Conservation (phyloP, 2,329 filamentous ascomycete species). For the Helotiales sp. region DNA sequence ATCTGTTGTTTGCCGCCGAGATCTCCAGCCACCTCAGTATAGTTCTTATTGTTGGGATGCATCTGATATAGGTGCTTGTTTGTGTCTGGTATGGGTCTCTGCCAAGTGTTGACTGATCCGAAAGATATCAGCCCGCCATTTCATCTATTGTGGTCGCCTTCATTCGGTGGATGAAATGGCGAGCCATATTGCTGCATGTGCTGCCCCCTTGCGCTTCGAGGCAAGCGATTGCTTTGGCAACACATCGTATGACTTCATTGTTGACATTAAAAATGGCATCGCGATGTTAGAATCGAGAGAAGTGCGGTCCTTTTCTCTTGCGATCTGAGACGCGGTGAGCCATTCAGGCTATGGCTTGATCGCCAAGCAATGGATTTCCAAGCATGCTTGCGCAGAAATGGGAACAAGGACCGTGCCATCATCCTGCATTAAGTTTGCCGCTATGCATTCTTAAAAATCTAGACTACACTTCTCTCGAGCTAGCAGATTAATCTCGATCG, state of each 20-base stretch:
- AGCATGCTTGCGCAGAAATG: not conserved
- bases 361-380: not conserved
- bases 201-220: not conserved
- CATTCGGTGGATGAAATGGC: not conserved
- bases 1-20: not conserved
- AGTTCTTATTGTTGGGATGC: not conserved
- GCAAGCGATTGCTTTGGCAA: not conserved
- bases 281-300: not conserved
- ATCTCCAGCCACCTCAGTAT: not conserved
- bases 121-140: not conserved
- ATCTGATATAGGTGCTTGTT: not conserved
- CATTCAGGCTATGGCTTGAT: not conserved
- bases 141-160: not conserved
- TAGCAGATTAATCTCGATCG: not conserved
- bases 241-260: not conserved
- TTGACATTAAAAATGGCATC: not conserved
- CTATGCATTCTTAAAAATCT: too few species aligned
- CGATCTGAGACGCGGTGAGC: not conserved
- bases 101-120: not conserved
- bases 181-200: not conserved
- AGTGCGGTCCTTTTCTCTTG: not conserved
- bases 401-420: not conserved
- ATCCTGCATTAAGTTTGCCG: not conserved
- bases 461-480: not conserved
- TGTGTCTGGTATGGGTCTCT: too few species aligned